A percentile compares a stretch with the other conserved stretches of the same genome.
These are phyloP conservation scores for Hippophae rhamnoides DNA, from an alignment of 306 rosid species.

Conservation along the genomic window DNA sequence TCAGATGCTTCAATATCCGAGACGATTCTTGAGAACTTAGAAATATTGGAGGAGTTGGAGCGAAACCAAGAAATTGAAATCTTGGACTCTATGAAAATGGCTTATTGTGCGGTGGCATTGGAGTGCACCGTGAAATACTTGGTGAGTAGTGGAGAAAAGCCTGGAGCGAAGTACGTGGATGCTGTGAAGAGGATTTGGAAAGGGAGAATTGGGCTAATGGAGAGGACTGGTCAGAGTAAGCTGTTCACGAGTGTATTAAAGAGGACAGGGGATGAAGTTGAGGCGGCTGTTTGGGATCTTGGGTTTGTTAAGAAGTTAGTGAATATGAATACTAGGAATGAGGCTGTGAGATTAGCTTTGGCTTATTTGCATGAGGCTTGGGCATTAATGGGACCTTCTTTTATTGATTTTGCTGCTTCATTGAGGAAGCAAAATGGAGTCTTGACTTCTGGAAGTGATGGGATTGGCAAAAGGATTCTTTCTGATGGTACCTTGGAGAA, in stretches of 20 bases:
- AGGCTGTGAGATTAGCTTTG: slow-evolving; percentile 33
- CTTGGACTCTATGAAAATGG: slow-evolving; percentile 32
- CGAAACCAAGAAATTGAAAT: slow-evolving; percentile 12
- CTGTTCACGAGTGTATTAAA: slow-evolving; percentile 34
- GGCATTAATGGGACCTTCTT: slow-evolving; percentile 45
- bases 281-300: slow-evolving; percentile 46
- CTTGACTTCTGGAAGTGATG: neutral
- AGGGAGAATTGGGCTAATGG: slow-evolving; percentile 28
- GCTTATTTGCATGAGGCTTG: slow-evolving; percentile 50
- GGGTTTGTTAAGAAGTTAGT: slow-evolving; percentile 32
- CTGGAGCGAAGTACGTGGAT: slow-evolving; percentile 27
- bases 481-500: neutral
- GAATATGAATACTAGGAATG: slow-evolving; percentile 35
- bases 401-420: slow-evolving; percentile 24
- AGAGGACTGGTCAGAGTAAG: slow-evolving; percentile 15
- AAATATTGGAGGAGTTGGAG: slow-evolving; percentile 39
- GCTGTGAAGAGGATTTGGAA: slow-evolving; percentile 58
- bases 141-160: slow-evolving; percentile 14
- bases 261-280: slow-evolving; percentile 37
- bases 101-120: slow-evolving; percentile 62
- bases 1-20: slow-evolving; percentile 35
- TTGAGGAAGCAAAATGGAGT: slow-evolving; percentile 9
- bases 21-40: slow-evolving; percentile 33
- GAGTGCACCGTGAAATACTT: slow-evolving; percentile 60
- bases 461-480: neutral